A percentile compares a stretch with the other conserved stretches of the same genome.
Evolutionary conservation across 2,329 filamentous ascomycete genomes (phyloP).

Genomic region (Neonectria magnoliae): DNA sequence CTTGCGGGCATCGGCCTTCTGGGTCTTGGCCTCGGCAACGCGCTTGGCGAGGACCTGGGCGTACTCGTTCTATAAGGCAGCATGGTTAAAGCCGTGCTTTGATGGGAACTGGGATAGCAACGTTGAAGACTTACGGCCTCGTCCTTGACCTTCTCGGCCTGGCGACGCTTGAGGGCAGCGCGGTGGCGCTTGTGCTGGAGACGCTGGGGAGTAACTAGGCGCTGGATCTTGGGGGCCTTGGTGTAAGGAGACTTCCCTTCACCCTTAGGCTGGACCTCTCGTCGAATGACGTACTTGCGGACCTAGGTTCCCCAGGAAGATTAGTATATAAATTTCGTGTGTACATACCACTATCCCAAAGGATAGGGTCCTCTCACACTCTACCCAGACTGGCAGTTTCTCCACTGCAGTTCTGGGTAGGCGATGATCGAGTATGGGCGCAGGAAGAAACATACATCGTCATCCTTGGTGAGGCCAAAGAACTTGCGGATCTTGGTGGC

Average conservation of each 20-base stretch:
- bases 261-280: conserved; percentile 95
- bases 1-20: conserved; percentile 95
- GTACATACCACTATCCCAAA: conserved; percentile 31
- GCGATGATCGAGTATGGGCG: conserved; percentile 71
- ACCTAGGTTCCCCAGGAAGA: conserved; percentile 67
- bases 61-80: conserved; percentile 85
- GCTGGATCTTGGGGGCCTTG: conserved; percentile 99
- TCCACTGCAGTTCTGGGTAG: conserved; percentile 68
- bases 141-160: conserved; percentile 96
- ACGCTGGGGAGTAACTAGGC: conserved; percentile 98
- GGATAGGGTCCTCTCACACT: conserved; percentile 63
- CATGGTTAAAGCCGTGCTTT: conserved; percentile 48
- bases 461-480: conserved; percentile 99
- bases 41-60: conserved; percentile 96
- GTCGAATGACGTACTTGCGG: conserved; percentile 99
- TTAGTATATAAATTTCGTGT: conserved; percentile 48
- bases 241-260: conserved; percentile 99
- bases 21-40: conserved; percentile 93
- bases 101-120: neutral
- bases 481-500: conserved; percentile 99
- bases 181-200: conserved; percentile 99
- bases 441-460: conserved; percentile 88
- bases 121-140: conserved; percentile 80
- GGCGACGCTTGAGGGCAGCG: conserved; percentile 97
- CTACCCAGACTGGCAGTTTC: conserved; percentile 61